These are phyloP conservation scores for Pleurotus pulmonarius DNA, from an alignment of 768 basidiomycete genomes.

Conservation along the genomic window DNA sequence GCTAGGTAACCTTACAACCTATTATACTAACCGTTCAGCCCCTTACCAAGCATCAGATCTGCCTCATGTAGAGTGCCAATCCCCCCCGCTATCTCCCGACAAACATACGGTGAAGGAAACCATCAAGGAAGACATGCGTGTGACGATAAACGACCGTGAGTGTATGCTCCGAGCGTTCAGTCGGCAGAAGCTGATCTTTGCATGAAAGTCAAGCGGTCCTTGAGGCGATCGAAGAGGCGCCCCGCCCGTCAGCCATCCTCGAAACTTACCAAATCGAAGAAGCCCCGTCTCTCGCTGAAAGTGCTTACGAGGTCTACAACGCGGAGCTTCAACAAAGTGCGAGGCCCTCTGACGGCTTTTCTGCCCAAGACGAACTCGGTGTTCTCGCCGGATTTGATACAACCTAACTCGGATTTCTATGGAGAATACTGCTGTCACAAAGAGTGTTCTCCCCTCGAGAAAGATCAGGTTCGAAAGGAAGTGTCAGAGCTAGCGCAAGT, in stretches of 20 bases:
- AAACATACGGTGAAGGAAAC: background rate
- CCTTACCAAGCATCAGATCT: background rate
- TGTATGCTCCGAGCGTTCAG: no score
- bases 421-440: background rate
- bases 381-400: background rate
- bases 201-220: background rate
- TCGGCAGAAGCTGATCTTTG: no score
- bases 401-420: background rate
- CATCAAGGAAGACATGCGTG: background rate
- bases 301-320: background rate
- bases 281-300: background rate
- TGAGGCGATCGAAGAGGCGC: background rate
- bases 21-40: background rate
- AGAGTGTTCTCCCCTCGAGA: background rate
- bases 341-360: no score
- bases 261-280: background rate
- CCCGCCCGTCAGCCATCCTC: background rate
- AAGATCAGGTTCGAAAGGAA: no score
- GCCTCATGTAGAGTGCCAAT: background rate
- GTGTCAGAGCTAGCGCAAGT: no score
- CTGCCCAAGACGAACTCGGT: background rate
- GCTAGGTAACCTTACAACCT: conserved; percentile 12
- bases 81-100: background rate
- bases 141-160: background rate
- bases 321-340: no score